Base-by-base conservation (phyloP, 2,329 filamentous ascomycete genomes). In the Ophiostoma himal-ulmi region DNA sequence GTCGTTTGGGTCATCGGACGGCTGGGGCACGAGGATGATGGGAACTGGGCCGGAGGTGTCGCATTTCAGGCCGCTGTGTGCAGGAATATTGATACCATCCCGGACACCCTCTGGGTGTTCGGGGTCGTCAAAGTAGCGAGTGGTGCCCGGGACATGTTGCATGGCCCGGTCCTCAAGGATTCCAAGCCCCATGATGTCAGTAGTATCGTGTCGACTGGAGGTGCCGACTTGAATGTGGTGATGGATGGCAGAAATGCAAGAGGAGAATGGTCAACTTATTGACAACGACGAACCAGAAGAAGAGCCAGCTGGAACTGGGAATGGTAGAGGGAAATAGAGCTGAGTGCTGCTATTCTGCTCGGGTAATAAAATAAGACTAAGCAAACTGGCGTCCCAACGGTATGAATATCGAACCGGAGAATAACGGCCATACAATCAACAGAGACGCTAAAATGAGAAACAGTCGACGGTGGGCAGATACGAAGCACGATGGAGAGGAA, bases 1-100 rank as follows among this genome's bases (percentile, higher is more conserved):
- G 79, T 97, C 94, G 78, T 96, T 94, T 4, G 92, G 92, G 78
- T 96, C 92, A 79, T 96, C 91, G 73, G 90, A 94, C 2, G 94
- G 94, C 77, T 97, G 94, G 5, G 94, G 94, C 5, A 84, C 81
- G 82, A 97, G 86, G 75, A 97, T 91, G 75, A 94, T 91, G 68
- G 89, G 87, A 22, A 84, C 79, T 22, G 83, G 82, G 44, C 91
- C 90, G 73, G 83, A 89, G 69, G 79, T 84, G 79, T 94, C 91
- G 78, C 88, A 91, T 79, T 95, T 96, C 75, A 95, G 80, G 72
- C 82, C 81, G 17, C 30, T 26, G 26, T 14, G 57, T 3, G n/a
- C 22, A 13, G n/a, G 6, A 11, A 57, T 2, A 17, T 17, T n/a
- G 17, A 79, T 11, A 36, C 77, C 79, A 65, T 78, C 81, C 72